Conservation (phyloP, 129 eudicot genomes). For the Calendula officinalis region DNA sequence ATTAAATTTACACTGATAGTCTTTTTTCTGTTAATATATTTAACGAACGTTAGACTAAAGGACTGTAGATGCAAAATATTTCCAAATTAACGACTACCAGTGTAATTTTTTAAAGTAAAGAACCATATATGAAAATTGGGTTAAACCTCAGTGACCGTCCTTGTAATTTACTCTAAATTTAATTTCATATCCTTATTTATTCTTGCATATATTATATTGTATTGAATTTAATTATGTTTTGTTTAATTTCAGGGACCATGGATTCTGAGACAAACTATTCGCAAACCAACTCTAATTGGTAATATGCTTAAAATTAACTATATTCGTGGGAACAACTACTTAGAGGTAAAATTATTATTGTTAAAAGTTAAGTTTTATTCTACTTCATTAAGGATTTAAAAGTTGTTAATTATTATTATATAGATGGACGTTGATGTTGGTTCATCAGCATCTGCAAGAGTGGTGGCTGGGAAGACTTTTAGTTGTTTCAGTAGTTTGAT, state of each 20-base stretch:
- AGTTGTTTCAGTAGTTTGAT: conserved; percentile 60
- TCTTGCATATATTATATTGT: background rate
- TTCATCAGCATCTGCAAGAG: conserved; percentile 65
- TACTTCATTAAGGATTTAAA: background rate
- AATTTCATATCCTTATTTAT: too few species aligned
- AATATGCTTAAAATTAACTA: conserved; percentile 55
- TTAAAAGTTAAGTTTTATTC: background rate
- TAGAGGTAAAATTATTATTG: conserved; percentile 49
- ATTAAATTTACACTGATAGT: too few species aligned
- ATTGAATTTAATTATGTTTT: conserved; percentile 8
- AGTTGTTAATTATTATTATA: conserved; percentile 1
- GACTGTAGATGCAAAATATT: too few species aligned
- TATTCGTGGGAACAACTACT: conserved; percentile 57
- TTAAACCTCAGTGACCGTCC: too few species aligned
- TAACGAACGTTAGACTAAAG: too few species aligned
- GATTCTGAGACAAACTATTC: conserved; percentile 66
- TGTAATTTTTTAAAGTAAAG: too few species aligned
- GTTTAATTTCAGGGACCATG: conserved; percentile 57
- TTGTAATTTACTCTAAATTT: too few species aligned
- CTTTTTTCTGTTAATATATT: too few species aligned
- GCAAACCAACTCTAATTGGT: conserved; percentile 54
- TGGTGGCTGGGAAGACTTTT: conserved; percentile 55
- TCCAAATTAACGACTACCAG: too few species aligned
- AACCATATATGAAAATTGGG: too few species aligned
- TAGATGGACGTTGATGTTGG: conserved; percentile 78